Base-by-base conservation (phyloP, 2,329 filamentous ascomycete genomes). In the Scedosporium dehoogii region DNA sequence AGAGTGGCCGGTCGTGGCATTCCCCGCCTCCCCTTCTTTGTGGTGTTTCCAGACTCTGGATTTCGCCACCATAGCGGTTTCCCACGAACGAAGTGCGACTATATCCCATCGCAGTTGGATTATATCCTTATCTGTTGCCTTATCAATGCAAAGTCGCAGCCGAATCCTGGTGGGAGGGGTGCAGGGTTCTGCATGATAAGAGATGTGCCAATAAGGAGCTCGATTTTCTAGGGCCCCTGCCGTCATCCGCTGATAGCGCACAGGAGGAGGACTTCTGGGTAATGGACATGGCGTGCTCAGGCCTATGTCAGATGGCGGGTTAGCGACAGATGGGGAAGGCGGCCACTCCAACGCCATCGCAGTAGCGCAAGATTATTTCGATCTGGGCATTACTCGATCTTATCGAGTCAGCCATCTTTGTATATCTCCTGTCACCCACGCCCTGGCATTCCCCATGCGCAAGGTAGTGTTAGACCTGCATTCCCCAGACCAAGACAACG, bases 381-480 rank as follows among this genome's bases (percentile, higher is more conserved):
- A 9, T 33, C 5, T 55, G 63, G 64, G 44, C 63, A 66, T 78
- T 78, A 78, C 76, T 76, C 73, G 72, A 78, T 77, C 70, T 68
- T 70, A 77, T 78, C 75, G 75, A 78, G 75, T 78, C 75, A 78
- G 67, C 67, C 56, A 64, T 64, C 42, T 12, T 41, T 12, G 18
- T 12, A 1, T 2, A 2, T 16, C 42, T 46, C 42, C 14, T 46
- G 12, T 10, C 42, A 4, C 14, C 42, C 16, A 2, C 42, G 18
- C 42, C 12, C 5, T 7, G 42, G 2, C 4, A 16, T 16, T 46
- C 42, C 42, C 14, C 42, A 46, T 46, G 16, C 42, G 42, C 1
- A 18, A 46, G 18, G 14, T 46, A 9, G 29, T 33, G 29, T 9
- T 33, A 33, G 29, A 33, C 29, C 1, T 33, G 29, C 29, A 33